phyloP scores from a whole-genome alignment of 345 rosid genomes.

The Eucalyptus cloeziana region DNA sequence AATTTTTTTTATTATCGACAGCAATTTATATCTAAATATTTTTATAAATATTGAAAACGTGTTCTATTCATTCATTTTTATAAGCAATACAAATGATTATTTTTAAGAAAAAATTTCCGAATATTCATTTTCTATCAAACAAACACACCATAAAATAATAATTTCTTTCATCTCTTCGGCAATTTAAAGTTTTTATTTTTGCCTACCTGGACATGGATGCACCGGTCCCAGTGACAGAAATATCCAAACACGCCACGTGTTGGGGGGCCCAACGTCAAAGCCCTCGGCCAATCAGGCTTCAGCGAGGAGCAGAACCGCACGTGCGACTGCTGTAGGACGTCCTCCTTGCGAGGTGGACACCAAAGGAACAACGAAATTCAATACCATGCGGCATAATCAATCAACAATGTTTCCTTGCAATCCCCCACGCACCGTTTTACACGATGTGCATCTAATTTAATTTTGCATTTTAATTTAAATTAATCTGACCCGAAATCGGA shows the following conservation, averaged over 20 bases:
- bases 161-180: neutral
- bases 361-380: neutral
- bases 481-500: neutral
- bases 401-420: neutral
- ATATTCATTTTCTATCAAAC: too few species aligned
- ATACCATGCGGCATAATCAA: neutral
- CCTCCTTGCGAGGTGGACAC: neutral
- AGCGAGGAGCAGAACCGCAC: neutral
- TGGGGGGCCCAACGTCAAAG: neutral
- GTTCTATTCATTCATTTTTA: too few species aligned
- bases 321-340: neutral
- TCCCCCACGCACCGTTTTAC: neutral
- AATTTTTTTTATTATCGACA: fast-evolving
- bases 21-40: fast-evolving
- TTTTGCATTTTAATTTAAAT: neutral
- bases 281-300: neutral
- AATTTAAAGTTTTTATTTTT: neutral
- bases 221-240: neutral
- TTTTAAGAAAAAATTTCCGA: too few species aligned
- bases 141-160: neutral
- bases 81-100: fast-evolving
- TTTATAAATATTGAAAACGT: too few species aligned
- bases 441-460: neutral
- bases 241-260: neutral
- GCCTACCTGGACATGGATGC: neutral